Evolutionary conservation across 306 rosid genomes (phyloP).

Genomic region (Cucurbita moschata): DNA sequence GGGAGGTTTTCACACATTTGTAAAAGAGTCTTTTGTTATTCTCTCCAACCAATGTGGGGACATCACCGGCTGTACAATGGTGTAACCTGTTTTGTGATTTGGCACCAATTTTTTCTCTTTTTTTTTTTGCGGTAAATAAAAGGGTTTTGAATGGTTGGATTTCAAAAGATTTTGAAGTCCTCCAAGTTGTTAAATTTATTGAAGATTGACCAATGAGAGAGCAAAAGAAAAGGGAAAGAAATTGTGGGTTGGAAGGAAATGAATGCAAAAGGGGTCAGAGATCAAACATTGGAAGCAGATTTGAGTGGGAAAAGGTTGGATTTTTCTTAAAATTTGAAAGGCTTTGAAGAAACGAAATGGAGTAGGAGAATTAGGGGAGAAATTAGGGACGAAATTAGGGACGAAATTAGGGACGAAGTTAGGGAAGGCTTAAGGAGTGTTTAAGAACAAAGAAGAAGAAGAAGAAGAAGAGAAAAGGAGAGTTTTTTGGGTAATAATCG

Average conservation of each 20-base stretch:
- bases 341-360: neutral
- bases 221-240: neutral
- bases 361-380: neutral
- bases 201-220: neutral
- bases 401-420: neutral
- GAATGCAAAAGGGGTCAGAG: neutral
- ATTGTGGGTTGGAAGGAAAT: neutral
- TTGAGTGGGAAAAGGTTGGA: neutral
- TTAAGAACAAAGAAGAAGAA: neutral
- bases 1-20: too few species aligned
- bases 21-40: too few species aligned
- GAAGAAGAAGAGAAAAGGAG: neutral
- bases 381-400: neutral
- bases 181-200: neutral
- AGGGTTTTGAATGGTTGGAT: neutral
- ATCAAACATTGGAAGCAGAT: neutral
- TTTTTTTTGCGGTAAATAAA: too few species aligned
- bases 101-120: too few species aligned
- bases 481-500: slow-evolving; percentile 9
- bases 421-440: neutral
- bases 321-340: neutral
- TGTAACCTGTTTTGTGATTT: too few species aligned
- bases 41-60: too few species aligned
- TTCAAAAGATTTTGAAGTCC: too few species aligned
- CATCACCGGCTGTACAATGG: too few species aligned